phyloP scores from a whole-genome alignment of 192 early-diverging fungal species.

The Physocladia obscura region DNA sequence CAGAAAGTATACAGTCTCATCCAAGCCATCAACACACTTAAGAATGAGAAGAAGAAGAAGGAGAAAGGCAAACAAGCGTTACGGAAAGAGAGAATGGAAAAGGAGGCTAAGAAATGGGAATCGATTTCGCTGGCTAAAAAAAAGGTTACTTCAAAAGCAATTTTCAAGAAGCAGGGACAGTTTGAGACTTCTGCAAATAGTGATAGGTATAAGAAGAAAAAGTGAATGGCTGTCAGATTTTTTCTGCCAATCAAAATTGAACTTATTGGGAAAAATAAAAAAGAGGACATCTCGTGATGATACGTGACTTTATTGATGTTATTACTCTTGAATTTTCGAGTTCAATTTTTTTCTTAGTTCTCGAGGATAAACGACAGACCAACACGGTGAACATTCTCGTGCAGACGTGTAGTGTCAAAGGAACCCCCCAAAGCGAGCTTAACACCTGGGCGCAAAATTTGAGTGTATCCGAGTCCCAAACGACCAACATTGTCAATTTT shows the following conservation, averaged over 20 bases:
- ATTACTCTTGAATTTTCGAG: no score
- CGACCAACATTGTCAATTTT: conserved; percentile 72
- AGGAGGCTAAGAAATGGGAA: conserved; percentile 46
- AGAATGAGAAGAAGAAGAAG: conserved; percentile 83
- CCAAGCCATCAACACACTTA: conserved; percentile 81
- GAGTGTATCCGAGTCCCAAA: conserved; percentile 91
- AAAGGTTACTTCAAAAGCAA: conserved; percentile 35
- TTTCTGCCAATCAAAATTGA: neutral
- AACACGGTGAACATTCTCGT: conserved; percentile 94
- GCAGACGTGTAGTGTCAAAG: conserved; percentile 86
- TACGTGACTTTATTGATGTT: no score
- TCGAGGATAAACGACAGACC: conserved; percentile 89
- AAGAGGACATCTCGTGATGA: neutral
- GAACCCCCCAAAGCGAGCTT: conserved; percentile 90
- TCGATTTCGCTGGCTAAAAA: conserved; percentile 22
- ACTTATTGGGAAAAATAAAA: neutral
- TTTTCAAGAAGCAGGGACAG: conserved; percentile 31
- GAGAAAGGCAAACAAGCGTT: conserved; percentile 58
- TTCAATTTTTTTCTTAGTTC: no score
- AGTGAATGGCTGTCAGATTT: no score
- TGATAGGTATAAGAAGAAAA: conserved; percentile 12
- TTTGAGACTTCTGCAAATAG: neutral
- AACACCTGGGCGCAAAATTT: conserved; percentile 87
- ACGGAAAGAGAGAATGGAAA: conserved; percentile 44
- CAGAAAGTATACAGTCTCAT: conserved; percentile 81